These are phyloP conservation scores for Boletus speciosus DNA, from an alignment of 768 basidiomycete species.

Conservation along the genomic window DNA sequence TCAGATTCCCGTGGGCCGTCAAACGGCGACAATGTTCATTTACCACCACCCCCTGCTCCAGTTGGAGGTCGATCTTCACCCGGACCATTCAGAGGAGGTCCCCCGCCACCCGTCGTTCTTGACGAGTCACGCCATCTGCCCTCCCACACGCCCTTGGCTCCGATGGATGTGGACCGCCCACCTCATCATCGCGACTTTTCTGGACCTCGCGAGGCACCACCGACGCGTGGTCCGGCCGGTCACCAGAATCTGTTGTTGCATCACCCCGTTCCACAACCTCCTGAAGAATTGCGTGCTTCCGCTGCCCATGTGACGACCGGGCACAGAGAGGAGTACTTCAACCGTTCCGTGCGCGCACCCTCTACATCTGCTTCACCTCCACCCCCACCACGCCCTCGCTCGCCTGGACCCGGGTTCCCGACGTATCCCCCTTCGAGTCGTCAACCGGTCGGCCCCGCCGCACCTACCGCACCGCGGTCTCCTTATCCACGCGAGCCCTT, in stretches of 20 bases:
- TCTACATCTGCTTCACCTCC: constrained; percentile 63
- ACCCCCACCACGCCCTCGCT: constrained; percentile 49
- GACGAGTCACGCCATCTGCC: constrained; percentile 70
- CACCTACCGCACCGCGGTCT: constrained; percentile 56
- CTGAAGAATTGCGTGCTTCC: constrained; percentile 49
- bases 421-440: constrained; percentile 45
- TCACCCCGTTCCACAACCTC: constrained; percentile 63
- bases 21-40: constrained; percentile 36
- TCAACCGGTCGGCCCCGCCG: constrained; percentile 51
- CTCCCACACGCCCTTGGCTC: constrained; percentile 69
- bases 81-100: constrained; percentile 77
- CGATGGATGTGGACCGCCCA: constrained; percentile 70
- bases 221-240: constrained; percentile 50
- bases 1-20: constrained; percentile 63
- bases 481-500: constrained; percentile 51
- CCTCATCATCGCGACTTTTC: constrained; percentile 56
- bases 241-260: constrained; percentile 61
- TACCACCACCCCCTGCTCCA: constrained; percentile 59
- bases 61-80: constrained; percentile 52
- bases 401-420: constrained; percentile 47
- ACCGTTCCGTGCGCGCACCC: constrained; percentile 47
- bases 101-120: constrained; percentile 76
- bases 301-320: constrained; percentile 37
- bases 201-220: constrained; percentile 39
- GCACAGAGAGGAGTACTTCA: constrained; percentile 54